phyloP scores from a whole-genome alignment of 2,329 filamentous ascomycete genomes.

The Chaetomiaceae sp. region DNA sequence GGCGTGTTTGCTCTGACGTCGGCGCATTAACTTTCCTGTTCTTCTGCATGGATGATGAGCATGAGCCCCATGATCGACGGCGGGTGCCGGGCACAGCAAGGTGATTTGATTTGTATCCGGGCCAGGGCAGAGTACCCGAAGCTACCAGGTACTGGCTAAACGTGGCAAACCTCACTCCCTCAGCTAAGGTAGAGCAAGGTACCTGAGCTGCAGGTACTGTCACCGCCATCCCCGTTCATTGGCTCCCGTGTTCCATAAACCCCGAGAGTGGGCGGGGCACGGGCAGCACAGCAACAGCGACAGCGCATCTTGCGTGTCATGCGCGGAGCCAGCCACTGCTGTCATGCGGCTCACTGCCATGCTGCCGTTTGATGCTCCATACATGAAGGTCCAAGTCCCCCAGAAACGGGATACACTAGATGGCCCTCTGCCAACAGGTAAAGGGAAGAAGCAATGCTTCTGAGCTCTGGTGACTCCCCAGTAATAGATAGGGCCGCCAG shows the following conservation, averaged over 20 bases:
- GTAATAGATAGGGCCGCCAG: too few species aligned
- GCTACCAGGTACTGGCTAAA: background rate
- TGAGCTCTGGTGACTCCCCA: too few species aligned
- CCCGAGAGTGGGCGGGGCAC: constrained; percentile 8
- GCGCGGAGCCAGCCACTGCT: constrained; percentile 3
- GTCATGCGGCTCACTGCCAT: background rate
- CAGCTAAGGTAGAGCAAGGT: background rate
- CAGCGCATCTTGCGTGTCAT: constrained; percentile 13
- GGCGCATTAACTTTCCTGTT: constrained; percentile 1
- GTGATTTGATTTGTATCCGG: too few species aligned
- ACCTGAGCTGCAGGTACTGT: constrained; percentile 15
- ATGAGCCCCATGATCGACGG: constrained; percentile 18
- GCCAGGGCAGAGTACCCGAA: constrained; percentile 2
- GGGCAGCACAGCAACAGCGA: too few species aligned
- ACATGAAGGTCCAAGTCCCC: too few species aligned
- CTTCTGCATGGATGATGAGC: constrained; percentile 6
- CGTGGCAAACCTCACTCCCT: background rate
- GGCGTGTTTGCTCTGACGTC: constrained; percentile 8
- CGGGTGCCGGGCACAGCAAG: constrained; percentile 9
- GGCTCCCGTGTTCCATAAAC: constrained; percentile 7
- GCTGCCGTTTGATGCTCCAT: background rate
- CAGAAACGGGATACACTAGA: too few species aligned
- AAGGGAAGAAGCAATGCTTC: too few species aligned
- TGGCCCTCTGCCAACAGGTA: too few species aligned
- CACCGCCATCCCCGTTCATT: constrained; percentile 6